These are phyloP conservation scores for Verruconis gallopava DNA, from an alignment of 2,329 filamentous ascomycete species.

Conservation along the genomic window DNA sequence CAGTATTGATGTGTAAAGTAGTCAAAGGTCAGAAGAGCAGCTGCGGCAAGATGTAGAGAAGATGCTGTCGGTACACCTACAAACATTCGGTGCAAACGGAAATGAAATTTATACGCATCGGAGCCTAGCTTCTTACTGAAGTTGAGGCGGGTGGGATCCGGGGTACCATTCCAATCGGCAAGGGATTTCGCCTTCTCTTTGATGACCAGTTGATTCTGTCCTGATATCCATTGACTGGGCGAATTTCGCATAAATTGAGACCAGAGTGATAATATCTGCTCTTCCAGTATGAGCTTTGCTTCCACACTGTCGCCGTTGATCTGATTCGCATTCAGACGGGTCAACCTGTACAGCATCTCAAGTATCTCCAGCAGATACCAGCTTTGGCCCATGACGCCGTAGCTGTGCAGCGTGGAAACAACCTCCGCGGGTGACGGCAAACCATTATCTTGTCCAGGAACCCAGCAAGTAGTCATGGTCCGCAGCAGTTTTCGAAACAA, in stretches of 20 bases:
- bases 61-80: not conserved
- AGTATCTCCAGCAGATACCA: not conserved
- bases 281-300: not conserved
- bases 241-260: not conserved
- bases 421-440: not conserved
- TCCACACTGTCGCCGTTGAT: not conserved
- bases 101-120: not conserved
- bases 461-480: constrained; percentile 14
- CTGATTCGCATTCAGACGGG: not conserved
- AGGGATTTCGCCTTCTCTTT: not conserved
- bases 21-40: not conserved
- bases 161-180: not conserved
- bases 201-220: not conserved
- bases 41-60: not conserved
- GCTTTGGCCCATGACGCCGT: not conserved
- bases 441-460: not conserved
- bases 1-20: not conserved
- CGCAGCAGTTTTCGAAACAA: constrained; percentile 18
- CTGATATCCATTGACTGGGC: not conserved
- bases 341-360: not conserved
- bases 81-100: not conserved
- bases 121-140: not conserved
- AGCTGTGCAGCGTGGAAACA: not conserved
- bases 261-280: not conserved
- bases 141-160: not conserved